Evolutionary conservation across 352 stramenopile species (phyloP).

Genomic region (Pythium grandisporangium): DNA sequence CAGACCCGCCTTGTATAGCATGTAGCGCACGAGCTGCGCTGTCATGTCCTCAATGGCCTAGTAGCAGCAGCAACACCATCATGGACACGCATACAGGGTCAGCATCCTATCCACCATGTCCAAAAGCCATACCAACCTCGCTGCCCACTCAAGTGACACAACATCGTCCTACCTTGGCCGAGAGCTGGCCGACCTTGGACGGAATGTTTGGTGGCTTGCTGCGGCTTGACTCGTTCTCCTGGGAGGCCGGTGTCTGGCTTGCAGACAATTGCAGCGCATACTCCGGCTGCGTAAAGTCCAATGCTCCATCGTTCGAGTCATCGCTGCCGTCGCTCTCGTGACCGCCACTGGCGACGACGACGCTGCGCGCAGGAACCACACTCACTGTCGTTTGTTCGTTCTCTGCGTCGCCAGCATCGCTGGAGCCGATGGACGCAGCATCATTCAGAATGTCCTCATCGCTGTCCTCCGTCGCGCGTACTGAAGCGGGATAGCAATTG

Average conservation of each 20-base stretch:
- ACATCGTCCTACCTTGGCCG: slow-evolving; percentile 37
- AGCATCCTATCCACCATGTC: no score
- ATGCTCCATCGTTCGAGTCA: slow-evolving; percentile 21
- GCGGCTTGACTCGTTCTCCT: slow-evolving; percentile 27
- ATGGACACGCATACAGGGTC: no score
- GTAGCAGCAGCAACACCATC: no score
- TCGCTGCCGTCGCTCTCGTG: not conserved
- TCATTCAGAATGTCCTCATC: slow-evolving; percentile 11
- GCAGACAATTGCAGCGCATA: slow-evolving; percentile 23
- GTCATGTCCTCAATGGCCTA: slow-evolving; percentile 65
- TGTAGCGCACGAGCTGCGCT: slow-evolving; percentile 68
- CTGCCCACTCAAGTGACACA: no score
- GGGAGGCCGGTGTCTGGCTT: slow-evolving; percentile 24
- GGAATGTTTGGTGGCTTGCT: slow-evolving; percentile 22
- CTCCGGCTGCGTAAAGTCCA: slow-evolving; percentile 79
- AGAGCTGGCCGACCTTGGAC: slow-evolving; percentile 34
- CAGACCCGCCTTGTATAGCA: slow-evolving; percentile 76
- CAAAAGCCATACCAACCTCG: no score
- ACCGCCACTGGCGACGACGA: not conserved
- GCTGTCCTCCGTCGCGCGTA: no score
- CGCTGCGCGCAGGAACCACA: no score
- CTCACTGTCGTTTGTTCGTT: no score
- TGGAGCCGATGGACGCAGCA: no score
- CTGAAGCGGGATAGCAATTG: no score
- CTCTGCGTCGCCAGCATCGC: not conserved